Evolutionary conservation across 2,329 filamentous ascomycete species (phyloP), one percentile per base, ranked within the genome.

Genomic region (Paraconiothyrium brasiliense): DNA sequence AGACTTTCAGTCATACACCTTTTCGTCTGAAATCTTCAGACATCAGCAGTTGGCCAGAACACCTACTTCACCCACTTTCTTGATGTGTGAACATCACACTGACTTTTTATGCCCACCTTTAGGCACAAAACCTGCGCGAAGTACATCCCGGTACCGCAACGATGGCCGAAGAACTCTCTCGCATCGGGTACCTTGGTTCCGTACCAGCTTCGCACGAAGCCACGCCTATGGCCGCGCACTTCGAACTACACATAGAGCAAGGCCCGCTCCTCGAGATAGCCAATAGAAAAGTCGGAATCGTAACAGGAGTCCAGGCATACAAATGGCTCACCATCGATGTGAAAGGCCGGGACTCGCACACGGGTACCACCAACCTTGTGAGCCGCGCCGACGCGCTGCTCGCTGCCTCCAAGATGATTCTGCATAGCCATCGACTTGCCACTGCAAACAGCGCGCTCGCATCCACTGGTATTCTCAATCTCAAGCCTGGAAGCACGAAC

Each of bases 181-280:
- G 90, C 14, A 93, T 93, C 54, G 88, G 89, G 0, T 93, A 92
- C 65, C 79, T 92, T 0, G 92, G 91, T 14, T 67, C 77, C 0
- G 78, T 83, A 0, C 83, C 85, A 9, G 86, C 86, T 24, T 87
- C 83, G 57, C 83, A 90, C 74, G 81, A 84, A 63, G 80, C 83
- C 35, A 86, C 84, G 16, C 90, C 90, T 0, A 87, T 93, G 78
- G 90, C 87, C 0, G 91, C 90, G 0, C 91, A 94, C 76, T 94
- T 94, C 70, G 92, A 94, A 76, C 83, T 95, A 10, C 92, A 95
- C 72, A 94, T 94, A 57, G 92, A 96, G 75, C 93, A 96, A 75
- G 92, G 92, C 0, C 91, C 92, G 0, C 86, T 92, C 37, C 84
- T 96, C 0, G 89, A 94, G 70, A 84, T 84, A 16, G 83, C 85